Evolutionary conservation across 73 alveolate species (phyloP).

Genomic region (Paramecium pentaurelia): DNA sequence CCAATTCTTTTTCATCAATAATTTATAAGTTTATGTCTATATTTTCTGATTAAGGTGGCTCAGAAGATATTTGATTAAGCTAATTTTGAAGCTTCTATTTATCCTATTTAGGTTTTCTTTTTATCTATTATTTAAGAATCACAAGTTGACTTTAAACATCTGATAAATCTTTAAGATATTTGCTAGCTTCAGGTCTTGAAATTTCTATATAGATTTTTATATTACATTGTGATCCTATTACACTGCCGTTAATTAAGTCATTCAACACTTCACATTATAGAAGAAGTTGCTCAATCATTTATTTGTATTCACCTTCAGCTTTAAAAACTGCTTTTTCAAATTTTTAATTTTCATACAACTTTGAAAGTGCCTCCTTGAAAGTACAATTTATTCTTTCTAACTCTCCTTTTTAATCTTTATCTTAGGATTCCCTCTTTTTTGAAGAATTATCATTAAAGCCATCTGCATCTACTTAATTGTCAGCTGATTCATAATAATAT

Average conservation of each 20-base stretch:
- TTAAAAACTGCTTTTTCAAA: background rate
- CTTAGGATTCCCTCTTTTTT: slow-evolving; percentile 5
- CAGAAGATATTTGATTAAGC: background rate
- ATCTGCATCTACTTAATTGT: background rate
- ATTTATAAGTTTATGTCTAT: background rate
- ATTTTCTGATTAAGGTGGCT: background rate
- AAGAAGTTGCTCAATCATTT: background rate
- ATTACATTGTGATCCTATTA: background rate
- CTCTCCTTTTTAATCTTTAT: background rate
- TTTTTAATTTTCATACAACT: background rate
- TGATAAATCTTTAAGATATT: background rate
- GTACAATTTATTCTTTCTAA: background rate
- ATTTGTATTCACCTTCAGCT: background rate
- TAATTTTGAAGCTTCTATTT: background rate
- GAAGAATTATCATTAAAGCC: slow-evolving; percentile 1
- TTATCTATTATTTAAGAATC: background rate
- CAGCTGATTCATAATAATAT: slow-evolving; percentile 21
- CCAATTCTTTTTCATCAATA: background rate
- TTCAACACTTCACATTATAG: background rate
- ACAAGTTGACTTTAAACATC: background rate
- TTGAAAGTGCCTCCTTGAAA: background rate
- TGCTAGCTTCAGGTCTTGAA: background rate
- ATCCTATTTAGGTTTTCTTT: background rate
- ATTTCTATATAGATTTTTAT: background rate
- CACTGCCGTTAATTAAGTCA: background rate